phyloP scores from a whole-genome alignment of 169 alveolate species.

The Plasmodium falciparum region DNA sequence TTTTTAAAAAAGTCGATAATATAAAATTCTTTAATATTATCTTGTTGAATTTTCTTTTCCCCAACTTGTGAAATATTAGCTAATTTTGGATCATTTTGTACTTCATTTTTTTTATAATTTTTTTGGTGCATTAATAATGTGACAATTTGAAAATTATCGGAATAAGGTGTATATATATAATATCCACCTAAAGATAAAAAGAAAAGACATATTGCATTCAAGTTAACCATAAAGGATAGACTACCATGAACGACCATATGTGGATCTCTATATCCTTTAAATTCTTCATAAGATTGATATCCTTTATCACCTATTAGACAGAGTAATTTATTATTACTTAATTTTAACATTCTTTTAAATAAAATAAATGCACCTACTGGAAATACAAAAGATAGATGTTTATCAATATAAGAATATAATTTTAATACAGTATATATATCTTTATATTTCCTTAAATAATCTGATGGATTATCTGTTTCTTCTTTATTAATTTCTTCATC shows the following conservation, averaged over 20 bases:
- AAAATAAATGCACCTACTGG: slow-evolving; percentile 87
- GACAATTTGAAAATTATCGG: slow-evolving; percentile 88
- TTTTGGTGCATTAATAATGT: slow-evolving; percentile 74
- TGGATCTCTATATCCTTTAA: slow-evolving; percentile 85
- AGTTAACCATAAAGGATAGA: slow-evolving; percentile 88
- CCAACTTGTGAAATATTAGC: background rate
- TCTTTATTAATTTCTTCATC: slow-evolving; percentile 63
- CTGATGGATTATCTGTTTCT: slow-evolving; percentile 37
- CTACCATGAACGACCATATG: slow-evolving; percentile 91
- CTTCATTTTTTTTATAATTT: background rate
- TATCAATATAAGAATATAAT: slow-evolving; percentile 78
- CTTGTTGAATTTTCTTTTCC: background rate
- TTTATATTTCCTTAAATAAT: slow-evolving; percentile 76
- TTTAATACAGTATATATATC: slow-evolving; percentile 79
- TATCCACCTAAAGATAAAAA: slow-evolving; percentile 86
- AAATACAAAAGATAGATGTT: slow-evolving; percentile 84
- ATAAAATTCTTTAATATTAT: background rate
- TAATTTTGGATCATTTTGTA: background rate
- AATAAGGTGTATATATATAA: slow-evolving; percentile 85
- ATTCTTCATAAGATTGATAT: slow-evolving; percentile 87
- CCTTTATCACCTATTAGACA: slow-evolving; percentile 90
- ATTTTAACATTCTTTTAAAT: slow-evolving; percentile 79
- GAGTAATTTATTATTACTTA: slow-evolving; percentile 81
- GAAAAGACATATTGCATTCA: slow-evolving; percentile 86
- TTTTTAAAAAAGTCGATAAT: slow-evolving; percentile 3